Base-by-base conservation (phyloP, 495 filamentous ascomycete genomes). In the Aspergillus steynii region DNA sequence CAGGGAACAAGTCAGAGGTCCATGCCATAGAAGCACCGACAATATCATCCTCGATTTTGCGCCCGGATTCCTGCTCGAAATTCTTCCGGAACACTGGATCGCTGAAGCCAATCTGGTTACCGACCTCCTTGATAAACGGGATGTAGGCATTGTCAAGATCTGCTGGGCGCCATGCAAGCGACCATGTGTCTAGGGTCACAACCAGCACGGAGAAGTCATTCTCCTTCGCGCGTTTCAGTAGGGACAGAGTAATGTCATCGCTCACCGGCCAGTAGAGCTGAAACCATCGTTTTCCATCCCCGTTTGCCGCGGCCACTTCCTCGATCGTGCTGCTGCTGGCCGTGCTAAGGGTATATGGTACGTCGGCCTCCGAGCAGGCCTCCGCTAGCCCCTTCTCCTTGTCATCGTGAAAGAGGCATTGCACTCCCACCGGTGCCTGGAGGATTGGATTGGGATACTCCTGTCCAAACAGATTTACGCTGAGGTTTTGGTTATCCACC, bases 241-340 rank as follows among this genome's bases (percentile, higher is more conserved):
- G 69, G 4, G 84, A 84, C 0, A 80, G 61, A 0, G 89, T 90
- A 51, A 90, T 68, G 4, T 84, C 77, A 49, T 86, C 76, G 66
- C 86, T 79, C 15, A 71, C 64, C 2, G 86, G 86, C 85, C 87
- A 88, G 71, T 91, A 92, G 7, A 92, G 78, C 68, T 92, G 88
- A 67, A 83, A 91, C 80, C 84, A 86, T 28, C 61, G 74, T 67
- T 71, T 82, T 60, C 62, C 81, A 60, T 71, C 73, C 55, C 50
- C 71, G 67, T 54, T 75, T 53, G 64, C 77, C 5, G 74, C 65
- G 3, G 79, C 77, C 2, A 88, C 82, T 8, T 86, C 83, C 66
- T 85, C 83, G 50, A 87, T 78, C 1, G 80, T 72, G 58, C 77
- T 78, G 12, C 77, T 87, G 10, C 82, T 77, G 45, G 80, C 86